Base-by-base conservation (phyloP, 1,139 yeast genomes). In the Taphrina communis region DNA sequence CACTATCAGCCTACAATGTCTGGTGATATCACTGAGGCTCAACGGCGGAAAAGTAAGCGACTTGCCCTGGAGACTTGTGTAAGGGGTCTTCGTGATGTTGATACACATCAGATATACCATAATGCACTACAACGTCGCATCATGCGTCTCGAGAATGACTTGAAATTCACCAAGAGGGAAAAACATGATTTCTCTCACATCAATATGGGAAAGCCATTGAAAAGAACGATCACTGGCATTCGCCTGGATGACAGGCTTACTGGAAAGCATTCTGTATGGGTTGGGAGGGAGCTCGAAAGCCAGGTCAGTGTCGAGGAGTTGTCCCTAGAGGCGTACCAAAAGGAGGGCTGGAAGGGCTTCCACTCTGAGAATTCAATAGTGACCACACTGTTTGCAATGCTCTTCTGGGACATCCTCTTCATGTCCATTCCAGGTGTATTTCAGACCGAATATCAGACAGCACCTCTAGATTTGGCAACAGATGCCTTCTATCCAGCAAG, bases 281-380 rank as follows among this genome's bases (percentile, higher is more conserved):
- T 52, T 25, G 65, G 69, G 52, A 36, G 51, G 17, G 62, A 57
- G n/a, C 52, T 55, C 6, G 68, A 69, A 25, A 60, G 61, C 7
- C 69, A 69, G 41, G 63, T 73, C 36, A 71, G 78, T 0, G 82
- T 80, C 1, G 82, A 80, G 69, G 74, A 74, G 36, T 74, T 76
- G 4, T 79, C 80, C 2, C 70, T 79, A 39, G 71, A 73, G 31
- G 73, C 76, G 60, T 79, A 79, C 70, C 71, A 59, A 5, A 66
- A 71, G 6, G 70, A 69, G 12, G 79, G 79, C 3, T 79, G 77
- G 75, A 68, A 71, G 14, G 82, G 82, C 2, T 75, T 75, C 53
- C 82, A 80, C 71, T 76, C 76, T 21, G 82, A 80, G 69, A 77
- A 77, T 61, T 72, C 79, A 2, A 74, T 77, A 48, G 69, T 80